Evolutionary conservation across 2,329 filamentous ascomycete species (phyloP).

Genomic region (Xylariaceae sp.): DNA sequence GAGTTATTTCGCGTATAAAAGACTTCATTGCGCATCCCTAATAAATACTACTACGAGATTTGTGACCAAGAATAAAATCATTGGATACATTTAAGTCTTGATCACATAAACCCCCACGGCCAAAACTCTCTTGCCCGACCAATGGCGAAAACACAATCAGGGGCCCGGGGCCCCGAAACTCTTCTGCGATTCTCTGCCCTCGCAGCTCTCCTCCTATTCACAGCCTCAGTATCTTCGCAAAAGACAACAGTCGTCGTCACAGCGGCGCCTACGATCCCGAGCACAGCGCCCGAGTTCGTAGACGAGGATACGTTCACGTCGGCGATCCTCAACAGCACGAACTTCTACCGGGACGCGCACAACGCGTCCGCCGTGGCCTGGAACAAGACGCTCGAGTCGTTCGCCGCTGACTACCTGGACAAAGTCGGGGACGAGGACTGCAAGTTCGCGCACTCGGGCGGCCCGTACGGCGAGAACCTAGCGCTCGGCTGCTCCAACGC

Average conservation of each 20-base stretch:
- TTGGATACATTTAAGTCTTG: no score
- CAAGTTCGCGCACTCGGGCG: conserved; percentile 57
- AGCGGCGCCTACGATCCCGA: conserved; percentile 32
- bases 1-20: no score
- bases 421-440: conserved; percentile 37
- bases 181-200: no score
- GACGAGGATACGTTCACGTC: conserved; percentile 31
- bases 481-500: conserved; percentile 70
- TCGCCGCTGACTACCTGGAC: conserved; percentile 58
- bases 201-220: no score
- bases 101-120: no score
- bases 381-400: conserved; percentile 67
- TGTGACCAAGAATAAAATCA: no score
- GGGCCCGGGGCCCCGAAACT: no score
- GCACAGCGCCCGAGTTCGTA: conserved; percentile 45
- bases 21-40: no score
- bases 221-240: no score
- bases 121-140: no score
- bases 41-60: no score
- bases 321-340: conserved; percentile 70
- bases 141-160: no score
- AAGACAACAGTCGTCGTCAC: conserved; percentile 39
- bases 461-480: conserved; percentile 77
- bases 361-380: conserved; percentile 65
- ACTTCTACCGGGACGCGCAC: conserved; percentile 69